phyloP scores from a whole-genome alignment of 345 rosid genomes.

The Brassica juncea region DNA sequence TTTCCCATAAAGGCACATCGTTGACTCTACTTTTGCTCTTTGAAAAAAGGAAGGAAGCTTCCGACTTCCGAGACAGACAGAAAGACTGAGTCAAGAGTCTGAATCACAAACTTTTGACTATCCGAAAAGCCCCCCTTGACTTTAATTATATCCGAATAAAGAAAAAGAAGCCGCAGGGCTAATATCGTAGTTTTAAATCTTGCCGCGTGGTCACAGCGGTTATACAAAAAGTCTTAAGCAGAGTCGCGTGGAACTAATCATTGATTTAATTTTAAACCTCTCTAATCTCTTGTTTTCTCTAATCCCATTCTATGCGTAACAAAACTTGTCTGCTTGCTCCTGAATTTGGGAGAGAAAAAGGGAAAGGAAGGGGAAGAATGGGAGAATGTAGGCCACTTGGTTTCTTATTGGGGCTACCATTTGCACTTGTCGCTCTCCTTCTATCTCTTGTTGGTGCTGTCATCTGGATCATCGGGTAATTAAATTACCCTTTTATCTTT shows the following conservation, averaged over 20 bases:
- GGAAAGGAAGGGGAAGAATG: conserved; percentile 24
- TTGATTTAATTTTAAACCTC: background rate
- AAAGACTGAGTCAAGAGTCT: background rate
- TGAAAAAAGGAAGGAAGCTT: background rate
- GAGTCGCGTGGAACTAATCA: background rate
- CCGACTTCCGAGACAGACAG: background rate
- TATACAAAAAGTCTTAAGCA: background rate
- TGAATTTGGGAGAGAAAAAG: background rate
- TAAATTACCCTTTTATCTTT: background rate
- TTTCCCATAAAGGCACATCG: background rate
- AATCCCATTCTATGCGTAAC: background rate
- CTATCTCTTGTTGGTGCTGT: conserved; percentile 68
- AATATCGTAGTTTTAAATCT: background rate
- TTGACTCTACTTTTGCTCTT: conserved; percentile 6
- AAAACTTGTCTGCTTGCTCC: background rate
- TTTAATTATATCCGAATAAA: background rate
- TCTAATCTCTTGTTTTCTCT: background rate
- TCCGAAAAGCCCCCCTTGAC: background rate
- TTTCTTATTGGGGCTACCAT: conserved; percentile 77
- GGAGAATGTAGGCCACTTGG: conserved; percentile 83
- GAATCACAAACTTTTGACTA: background rate
- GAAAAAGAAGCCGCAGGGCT: background rate
- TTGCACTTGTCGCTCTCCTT: conserved; percentile 67
- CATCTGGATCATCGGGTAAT: conserved; percentile 76
- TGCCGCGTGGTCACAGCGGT: conserved; percentile 25